Evolutionary conservation across 2,329 filamentous ascomycete genomes (phyloP).

Genomic region (Ophiocordyceps camponoti-saundersi): DNA sequence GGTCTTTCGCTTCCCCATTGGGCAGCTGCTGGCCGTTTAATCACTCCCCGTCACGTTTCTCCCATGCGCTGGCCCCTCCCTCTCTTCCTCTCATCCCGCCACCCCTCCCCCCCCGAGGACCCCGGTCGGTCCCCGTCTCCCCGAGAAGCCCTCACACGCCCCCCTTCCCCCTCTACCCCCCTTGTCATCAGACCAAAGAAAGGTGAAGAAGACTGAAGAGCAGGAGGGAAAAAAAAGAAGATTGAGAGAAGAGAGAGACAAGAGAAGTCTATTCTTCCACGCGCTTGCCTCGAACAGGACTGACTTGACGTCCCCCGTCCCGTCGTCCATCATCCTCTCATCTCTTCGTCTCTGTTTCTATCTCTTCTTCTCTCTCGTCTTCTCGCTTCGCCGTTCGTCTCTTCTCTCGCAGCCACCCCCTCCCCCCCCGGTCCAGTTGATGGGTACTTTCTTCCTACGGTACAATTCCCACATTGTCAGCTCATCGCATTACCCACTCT

Average conservation of each 20-base stretch:
- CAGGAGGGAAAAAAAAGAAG: background rate
- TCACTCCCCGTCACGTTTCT: conserved; percentile 34
- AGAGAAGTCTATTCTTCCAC: background rate
- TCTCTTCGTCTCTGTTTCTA: background rate
- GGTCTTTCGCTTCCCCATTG: conserved; percentile 30
- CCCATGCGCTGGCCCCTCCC: conserved; percentile 27
- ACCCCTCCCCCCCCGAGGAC: conserved; percentile 1
- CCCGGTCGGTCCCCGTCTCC: conserved; percentile 1
- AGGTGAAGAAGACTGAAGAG: background rate
- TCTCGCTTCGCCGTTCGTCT: background rate
- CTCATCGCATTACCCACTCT: conserved; percentile 16
- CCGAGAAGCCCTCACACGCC: background rate
- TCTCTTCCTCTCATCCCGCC: conserved; percentile 9
- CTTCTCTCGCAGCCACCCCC: background rate
- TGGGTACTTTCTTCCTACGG: conserved; percentile 1
- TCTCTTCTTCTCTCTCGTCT: background rate
- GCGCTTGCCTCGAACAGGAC: background rate
- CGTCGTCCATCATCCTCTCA: background rate
- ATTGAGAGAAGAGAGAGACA: background rate
- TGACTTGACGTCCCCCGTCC: background rate
- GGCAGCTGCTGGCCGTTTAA: conserved; percentile 35
- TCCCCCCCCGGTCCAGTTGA: background rate
- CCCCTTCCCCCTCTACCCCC: background rate
- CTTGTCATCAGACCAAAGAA: conserved; percentile 1
- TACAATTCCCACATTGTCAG: conserved; percentile 12